Evolutionary conservation across 2,329 filamentous ascomycete genomes (phyloP), one percentile per base, ranked within the genome.

Genomic region (Aphanocladium album): DNA sequence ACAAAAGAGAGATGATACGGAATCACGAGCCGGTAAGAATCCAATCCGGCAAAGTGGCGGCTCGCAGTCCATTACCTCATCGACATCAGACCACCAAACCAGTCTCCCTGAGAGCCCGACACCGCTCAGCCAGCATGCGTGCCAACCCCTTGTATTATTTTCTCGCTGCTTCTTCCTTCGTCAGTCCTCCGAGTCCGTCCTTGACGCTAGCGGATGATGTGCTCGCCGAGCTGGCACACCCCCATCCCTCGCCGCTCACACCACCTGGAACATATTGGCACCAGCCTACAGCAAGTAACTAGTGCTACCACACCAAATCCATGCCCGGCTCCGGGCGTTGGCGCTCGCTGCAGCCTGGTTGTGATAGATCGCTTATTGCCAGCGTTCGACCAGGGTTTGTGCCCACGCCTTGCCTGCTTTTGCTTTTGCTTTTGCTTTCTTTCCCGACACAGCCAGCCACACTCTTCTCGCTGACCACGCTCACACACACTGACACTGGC

Each of bases 301-400:
- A n/a, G n/a, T n/a, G n/a, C n/a, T n/a, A n/a, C n/a, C n/a, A n/a
- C n/a, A n/a, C n/a, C n/a, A n/a, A n/a, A n/a, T n/a, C n/a, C n/a
- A n/a, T n/a, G n/a, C n/a, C 39, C 12, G n/a, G 5, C 17, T 19
- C 5, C 7, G 39, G 39, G n/a, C 23, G 33, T 53, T 30, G 43
- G 33, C 43, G 30, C 41, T 39, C 14, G 45, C 30, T 57, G 30
- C 54, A 57, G 54, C 54, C 54, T 45, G 30, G 43, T 57, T 57
- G 43, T 57, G 54, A 57, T 39, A 57, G 54, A 57, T 57, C 54
- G 54, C 54, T 57, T 57, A 47, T 57, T 57, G 54, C 54, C 54
- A 54, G 49, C n/a, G 19, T 11, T n/a, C n/a, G n/a, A n/a, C 33
- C 33, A 35, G 6, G 33, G 6, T 35, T 12, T 35, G n/a, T n/a